These are phyloP conservation scores for Hypoxylon sp. DNA, from an alignment of 2,329 filamentous ascomycete genomes.

Conservation along the genomic window DNA sequence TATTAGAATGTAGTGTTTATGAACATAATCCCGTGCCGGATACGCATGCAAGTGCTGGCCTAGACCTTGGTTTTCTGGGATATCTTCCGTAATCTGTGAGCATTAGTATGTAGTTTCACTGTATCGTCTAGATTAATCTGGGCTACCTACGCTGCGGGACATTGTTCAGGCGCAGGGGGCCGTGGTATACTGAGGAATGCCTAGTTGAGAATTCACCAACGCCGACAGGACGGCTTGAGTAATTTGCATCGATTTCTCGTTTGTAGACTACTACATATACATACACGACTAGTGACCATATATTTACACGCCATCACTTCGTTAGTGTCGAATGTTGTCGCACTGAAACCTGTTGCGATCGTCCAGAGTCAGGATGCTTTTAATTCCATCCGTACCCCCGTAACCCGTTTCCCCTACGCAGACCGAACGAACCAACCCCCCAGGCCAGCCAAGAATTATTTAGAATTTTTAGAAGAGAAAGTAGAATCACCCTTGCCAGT, in stretches of 20 bases:
- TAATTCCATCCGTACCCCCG: neutral
- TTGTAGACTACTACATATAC: slow-evolving; percentile 47
- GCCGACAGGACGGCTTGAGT: slow-evolving; percentile 4
- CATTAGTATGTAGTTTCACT: neutral
- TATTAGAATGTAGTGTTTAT: slow-evolving; percentile 12
- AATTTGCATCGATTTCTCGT: slow-evolving; percentile 29
- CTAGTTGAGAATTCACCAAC: neutral
- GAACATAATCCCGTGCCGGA: neutral
- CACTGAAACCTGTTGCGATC: slow-evolving; percentile 22
- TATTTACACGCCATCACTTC: slow-evolving; percentile 46
- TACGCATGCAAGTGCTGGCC: too few species aligned
- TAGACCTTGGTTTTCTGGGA: too few species aligned
- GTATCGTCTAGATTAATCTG: too few species aligned
- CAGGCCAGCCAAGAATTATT: slow-evolving; percentile 16
- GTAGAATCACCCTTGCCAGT: slow-evolving; percentile 41
- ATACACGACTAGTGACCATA: slow-evolving; percentile 48
- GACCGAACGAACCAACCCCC: slow-evolving; percentile 25
- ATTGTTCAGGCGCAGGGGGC: neutral
- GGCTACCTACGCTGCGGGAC: neutral
- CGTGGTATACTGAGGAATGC: neutral
- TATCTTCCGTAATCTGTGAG: neutral
- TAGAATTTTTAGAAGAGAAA: slow-evolving; percentile 19
- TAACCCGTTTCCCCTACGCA: slow-evolving; percentile 3
- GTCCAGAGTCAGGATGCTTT: slow-evolving; percentile 5
- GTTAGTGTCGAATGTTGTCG: slow-evolving; percentile 39